A percentile compares a stretch with the other conserved stretches of the same genome.
phyloP scores from a whole-genome alignment of 2,329 filamentous ascomycete species.

The Aaosphaeria arxii region DNA sequence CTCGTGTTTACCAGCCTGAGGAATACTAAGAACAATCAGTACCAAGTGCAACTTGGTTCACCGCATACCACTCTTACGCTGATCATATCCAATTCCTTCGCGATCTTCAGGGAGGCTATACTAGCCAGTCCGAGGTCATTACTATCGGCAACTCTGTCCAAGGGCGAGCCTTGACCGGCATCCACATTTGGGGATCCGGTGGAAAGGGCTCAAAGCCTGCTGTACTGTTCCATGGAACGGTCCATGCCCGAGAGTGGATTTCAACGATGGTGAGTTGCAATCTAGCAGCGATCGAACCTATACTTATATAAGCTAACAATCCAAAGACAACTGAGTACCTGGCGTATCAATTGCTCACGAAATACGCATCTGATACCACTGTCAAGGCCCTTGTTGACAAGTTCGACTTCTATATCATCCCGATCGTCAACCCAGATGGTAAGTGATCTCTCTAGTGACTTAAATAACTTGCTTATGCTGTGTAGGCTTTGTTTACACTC shows the following conservation, averaged over 20 bases:
- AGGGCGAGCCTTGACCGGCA: conserved; percentile 31
- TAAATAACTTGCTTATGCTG: not conserved
- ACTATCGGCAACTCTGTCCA: conserved; percentile 30
- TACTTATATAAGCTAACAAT: not conserved
- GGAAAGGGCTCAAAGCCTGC: conserved; percentile 37
- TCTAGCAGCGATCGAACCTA: not conserved
- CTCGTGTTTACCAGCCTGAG: not conserved
- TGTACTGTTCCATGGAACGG: conserved; percentile 28
- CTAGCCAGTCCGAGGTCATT: conserved; percentile 31
- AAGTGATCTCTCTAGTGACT: not conserved
- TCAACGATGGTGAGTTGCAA: conserved; percentile 22
- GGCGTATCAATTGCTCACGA: conserved; percentile 34
- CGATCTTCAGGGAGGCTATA: conserved; percentile 31
- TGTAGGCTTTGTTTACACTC: conserved; percentile 35
- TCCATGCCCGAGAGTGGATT: conserved; percentile 36
- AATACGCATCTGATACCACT: conserved; percentile 28
- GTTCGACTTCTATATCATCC: conserved; percentile 34
- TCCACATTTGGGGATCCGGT: conserved; percentile 37
- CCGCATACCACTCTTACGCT: conserved; percentile 34
- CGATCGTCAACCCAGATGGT: conserved; percentile 19
- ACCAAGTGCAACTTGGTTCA: conserved; percentile 34
- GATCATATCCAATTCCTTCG: conserved; percentile 32
- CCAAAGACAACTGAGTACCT: conserved; percentile 22
- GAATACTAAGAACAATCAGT: conserved; percentile 14
- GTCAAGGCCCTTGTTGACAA: conserved; percentile 34